Conservation (phyloP, 2,329 filamentous ascomycete genomes). For the Colletotrichum lentis region DNA sequence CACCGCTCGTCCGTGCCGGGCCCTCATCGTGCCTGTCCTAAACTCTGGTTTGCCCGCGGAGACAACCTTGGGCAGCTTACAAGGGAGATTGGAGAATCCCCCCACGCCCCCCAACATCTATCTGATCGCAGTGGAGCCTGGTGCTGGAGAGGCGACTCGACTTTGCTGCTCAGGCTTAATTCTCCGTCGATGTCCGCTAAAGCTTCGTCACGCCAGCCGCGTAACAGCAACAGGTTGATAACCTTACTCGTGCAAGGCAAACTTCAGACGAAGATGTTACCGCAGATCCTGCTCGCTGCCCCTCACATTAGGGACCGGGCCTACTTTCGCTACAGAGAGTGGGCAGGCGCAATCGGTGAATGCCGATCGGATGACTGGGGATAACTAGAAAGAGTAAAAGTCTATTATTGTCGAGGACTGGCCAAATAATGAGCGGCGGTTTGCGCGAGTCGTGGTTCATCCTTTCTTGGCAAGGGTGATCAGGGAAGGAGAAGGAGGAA, state of each 20-base stretch:
- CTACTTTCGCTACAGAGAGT: not conserved
- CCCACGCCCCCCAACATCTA: not conserved
- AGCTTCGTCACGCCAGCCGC: not conserved
- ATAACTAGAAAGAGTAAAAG: not conserved
- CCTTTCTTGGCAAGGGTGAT: slow-evolving; percentile 12
- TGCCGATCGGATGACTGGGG: not conserved
- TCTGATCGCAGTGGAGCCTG: not conserved
- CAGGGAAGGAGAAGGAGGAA: not conserved
- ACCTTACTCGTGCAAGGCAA: not conserved
- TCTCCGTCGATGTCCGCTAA: not conserved
- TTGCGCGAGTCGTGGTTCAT: slow-evolving; percentile 27
- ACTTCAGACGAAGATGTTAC: not conserved
- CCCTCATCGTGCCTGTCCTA: not conserved
- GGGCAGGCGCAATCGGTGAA: not conserved
- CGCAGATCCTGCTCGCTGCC: not conserved
- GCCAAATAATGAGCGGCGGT: not conserved
- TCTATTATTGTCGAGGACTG: not conserved
- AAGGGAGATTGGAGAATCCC: not conserved
- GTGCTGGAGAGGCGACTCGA: not conserved
- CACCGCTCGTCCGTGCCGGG: not conserved
- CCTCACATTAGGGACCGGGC: not conserved
- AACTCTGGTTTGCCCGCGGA: not conserved
- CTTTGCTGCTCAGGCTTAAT: not conserved
- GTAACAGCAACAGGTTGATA: not conserved
- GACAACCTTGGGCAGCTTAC: not conserved